These are phyloP conservation scores for Trichosporon inkin DNA, from an alignment of 1,284 basidiomycete genomes.

Conservation along the genomic window DNA sequence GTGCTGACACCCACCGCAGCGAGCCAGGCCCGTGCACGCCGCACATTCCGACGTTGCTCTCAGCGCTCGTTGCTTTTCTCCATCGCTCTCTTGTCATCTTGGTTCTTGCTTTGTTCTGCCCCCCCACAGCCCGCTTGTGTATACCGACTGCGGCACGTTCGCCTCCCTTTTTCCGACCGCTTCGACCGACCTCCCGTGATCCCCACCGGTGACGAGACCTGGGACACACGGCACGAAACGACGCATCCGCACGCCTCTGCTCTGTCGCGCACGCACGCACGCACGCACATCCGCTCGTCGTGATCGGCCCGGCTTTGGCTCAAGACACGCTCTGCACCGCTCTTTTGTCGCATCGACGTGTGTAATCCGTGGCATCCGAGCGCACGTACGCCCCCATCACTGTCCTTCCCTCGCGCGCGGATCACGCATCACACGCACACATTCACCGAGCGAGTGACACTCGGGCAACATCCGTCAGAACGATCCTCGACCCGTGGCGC, in stretches of 20 bases:
- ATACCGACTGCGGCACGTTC: too few relatives aligned
- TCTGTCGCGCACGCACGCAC: too few relatives aligned
- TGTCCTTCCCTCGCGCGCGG: background rate
- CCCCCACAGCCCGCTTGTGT: background rate
- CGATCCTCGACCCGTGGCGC: conserved; percentile 5
- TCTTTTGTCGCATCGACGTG: background rate
- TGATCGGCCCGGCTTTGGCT: background rate
- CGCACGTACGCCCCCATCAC: conserved; percentile 4
- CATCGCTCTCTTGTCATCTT: background rate
- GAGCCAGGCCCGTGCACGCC: conserved; percentile 4
- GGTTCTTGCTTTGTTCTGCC: background rate
- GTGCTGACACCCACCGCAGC: background rate
- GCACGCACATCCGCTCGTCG: background rate
- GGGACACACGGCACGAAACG: too few relatives aligned
- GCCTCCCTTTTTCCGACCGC: too few relatives aligned
- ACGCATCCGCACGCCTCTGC: too few relatives aligned
- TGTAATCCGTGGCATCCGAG: conserved; percentile 3
- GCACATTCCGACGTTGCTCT: background rate
- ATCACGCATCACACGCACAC: too few relatives aligned
- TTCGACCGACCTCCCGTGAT: too few relatives aligned
- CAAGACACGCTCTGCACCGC: background rate
- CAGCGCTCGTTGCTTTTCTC: background rate
- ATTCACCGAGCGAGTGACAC: background rate
- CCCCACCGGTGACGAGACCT: too few relatives aligned
- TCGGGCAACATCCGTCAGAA: background rate